These are phyloP conservation scores for Herpetomonas samuelpessoai DNA, from an alignment of 208 protist species.

Conservation along the genomic window DNA sequence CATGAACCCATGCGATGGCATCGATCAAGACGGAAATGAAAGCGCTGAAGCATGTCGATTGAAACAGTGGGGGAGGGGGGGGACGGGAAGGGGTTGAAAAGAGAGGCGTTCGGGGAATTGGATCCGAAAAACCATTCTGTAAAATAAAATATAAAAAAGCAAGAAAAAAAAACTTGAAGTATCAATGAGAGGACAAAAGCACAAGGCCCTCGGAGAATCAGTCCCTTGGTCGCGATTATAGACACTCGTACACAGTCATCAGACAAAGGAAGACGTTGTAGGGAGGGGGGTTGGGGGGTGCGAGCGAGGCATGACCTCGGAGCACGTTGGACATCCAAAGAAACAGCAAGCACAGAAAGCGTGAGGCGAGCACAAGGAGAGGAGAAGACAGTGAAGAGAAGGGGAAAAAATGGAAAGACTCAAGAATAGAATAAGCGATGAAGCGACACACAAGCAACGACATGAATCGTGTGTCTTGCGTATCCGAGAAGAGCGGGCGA, in stretches of 20 bases:
- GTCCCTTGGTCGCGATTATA: neutral
- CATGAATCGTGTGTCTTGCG: no score
- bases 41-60: neutral
- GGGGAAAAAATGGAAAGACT: neutral
- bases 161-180: conserved; percentile 9
- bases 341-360: neutral
- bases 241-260: no score
- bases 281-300: neutral
- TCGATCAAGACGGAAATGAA: neutral
- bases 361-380: neutral
- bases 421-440: no score
- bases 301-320: neutral
- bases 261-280: neutral
- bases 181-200: conserved; percentile 6
- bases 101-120: neutral
- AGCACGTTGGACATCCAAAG: no score
- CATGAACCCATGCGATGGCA: no score
- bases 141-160: conserved; percentile 8
- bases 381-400: neutral
- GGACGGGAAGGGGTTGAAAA: neutral
- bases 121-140: neutral
- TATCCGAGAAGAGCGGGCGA: no score
- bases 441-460: no score
- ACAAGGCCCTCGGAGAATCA: neutral
- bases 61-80: neutral